phyloP scores from a whole-genome alignment of 1,284 basidiomycete species.

The Papiliotrema nemorosa region DNA sequence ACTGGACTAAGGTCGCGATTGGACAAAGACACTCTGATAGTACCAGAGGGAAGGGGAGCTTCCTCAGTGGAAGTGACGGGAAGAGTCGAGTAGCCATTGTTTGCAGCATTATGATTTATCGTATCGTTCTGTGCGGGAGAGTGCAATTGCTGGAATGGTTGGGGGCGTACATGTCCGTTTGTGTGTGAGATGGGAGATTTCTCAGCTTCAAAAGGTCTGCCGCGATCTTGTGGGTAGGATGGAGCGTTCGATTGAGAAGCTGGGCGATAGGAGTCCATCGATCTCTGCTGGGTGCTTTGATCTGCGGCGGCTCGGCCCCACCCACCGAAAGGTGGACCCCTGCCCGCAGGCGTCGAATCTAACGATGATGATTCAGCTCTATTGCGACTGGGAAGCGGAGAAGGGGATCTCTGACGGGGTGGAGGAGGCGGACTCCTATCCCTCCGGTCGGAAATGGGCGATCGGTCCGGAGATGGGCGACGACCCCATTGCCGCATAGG shows the following conservation, averaged over 20 bases:
- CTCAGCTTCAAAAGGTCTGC: no score
- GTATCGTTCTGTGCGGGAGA: no score
- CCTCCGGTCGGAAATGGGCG: neutral
- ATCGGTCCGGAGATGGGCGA: neutral
- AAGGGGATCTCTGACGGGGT: slow-evolving; percentile 1
- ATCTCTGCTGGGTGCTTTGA: no score
- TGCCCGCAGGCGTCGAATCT: neutral
- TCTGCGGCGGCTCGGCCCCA: slow-evolving; percentile 1
- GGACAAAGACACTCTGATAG: neutral
- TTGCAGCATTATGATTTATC: no score
- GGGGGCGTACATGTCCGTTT: no score
- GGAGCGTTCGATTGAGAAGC: neutral
- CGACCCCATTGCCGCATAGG: neutral
- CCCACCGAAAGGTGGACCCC: slow-evolving; percentile 3
- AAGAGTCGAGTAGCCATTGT: no score
- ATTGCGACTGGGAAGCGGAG: slow-evolving; percentile 4
- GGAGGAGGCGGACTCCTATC: neutral
- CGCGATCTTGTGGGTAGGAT: no score
- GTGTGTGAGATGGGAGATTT: no score
- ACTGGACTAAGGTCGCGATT: neutral
- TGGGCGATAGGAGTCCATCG: neutral
- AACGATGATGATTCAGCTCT: neutral
- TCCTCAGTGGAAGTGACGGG: no score
- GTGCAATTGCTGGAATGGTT: no score
- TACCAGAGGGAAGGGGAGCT: neutral